Conservation (phyloP, 352 stramenopile species). For the Bremia lactucae region DNA sequence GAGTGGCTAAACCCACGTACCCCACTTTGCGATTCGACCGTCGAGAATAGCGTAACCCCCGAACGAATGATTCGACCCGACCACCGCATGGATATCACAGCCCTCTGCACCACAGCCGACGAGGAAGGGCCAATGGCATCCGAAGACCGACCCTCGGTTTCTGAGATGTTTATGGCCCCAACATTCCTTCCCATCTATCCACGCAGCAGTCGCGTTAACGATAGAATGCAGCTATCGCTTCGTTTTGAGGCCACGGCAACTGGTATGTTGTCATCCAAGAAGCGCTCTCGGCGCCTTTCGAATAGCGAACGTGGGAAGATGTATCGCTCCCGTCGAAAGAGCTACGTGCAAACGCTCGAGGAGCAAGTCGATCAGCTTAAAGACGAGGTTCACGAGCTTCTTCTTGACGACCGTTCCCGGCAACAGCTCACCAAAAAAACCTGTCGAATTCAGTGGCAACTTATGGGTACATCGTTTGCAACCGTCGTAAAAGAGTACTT, state of each 20-base stretch:
- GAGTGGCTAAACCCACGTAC: no score
- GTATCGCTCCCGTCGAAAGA: conserved; percentile 44
- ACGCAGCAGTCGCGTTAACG: no score
- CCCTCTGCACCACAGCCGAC: conserved; percentile 10
- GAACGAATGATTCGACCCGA: conserved; percentile 13
- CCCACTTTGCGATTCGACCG: conserved; percentile 15
- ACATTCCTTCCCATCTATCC: no score
- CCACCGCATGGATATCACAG: conserved; percentile 25
- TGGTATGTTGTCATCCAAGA: conserved; percentile 18
- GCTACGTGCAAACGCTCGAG: conserved; percentile 31
- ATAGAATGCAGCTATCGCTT: no score
- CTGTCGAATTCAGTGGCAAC: conserved; percentile 11
- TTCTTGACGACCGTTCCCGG: conserved; percentile 4
- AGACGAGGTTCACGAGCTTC: conserved; percentile 30
- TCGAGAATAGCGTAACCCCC: neutral
- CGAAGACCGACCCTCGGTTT: no score
- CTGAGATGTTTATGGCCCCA: no score
- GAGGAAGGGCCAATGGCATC: neutral
- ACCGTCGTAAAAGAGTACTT: conserved; percentile 53
- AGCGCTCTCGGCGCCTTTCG: conserved; percentile 31
- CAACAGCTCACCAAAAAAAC: conserved; percentile 7
- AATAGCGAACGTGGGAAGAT: conserved; percentile 56
- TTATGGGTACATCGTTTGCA: conserved; percentile 18
- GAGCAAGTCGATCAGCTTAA: conserved; percentile 40
- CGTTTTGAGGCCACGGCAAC: no score